A percentile compares a stretch with the other conserved stretches of the same genome.
Conservation (phyloP, 139 green algal genomes). For the Picochlorum sp. region DNA sequence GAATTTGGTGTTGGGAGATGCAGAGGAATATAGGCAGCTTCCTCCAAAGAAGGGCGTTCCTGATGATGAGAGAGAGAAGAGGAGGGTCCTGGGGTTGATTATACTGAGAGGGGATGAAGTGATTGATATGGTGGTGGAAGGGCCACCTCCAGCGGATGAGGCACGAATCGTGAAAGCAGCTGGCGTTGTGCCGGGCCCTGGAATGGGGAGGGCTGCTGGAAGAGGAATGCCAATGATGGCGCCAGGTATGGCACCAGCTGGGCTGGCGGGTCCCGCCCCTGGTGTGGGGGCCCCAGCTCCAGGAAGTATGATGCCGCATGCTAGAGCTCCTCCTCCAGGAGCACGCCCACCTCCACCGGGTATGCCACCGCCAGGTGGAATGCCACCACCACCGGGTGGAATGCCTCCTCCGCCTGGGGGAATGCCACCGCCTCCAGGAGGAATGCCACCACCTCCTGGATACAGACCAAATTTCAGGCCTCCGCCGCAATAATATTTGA, state of each 20-base stretch:
- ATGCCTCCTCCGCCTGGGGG: not conserved
- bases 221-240: conserved; percentile 62
- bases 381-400: conserved; percentile 5
- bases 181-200: conserved; percentile 47
- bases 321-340: conserved; percentile 48
- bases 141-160: conserved; percentile 81
- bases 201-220: conserved; percentile 69
- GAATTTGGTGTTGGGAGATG: conserved; percentile 96
- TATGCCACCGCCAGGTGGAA: conserved; percentile 21
- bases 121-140: conserved; percentile 90
- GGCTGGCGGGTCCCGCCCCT: conserved; percentile 71
- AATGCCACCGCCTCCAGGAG: not conserved
- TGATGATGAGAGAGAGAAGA: conserved; percentile 77
- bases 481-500: too few species aligned
- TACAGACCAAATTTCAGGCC: not conserved
- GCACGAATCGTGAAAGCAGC: conserved; percentile 33
- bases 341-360: conserved; percentile 13
- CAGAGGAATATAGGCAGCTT: conserved; percentile 91
- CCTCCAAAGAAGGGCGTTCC: conserved; percentile 85
- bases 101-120: conserved; percentile 93
- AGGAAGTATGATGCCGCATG: conserved; percentile 86
- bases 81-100: conserved; percentile 88
- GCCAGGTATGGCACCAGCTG: conserved; percentile 65
- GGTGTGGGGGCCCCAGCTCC: conserved; percentile 81
- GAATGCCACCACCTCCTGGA: not conserved